phyloP scores from a whole-genome alignment of 495 filamentous ascomycete genomes.

The Penicillium daleae region DNA sequence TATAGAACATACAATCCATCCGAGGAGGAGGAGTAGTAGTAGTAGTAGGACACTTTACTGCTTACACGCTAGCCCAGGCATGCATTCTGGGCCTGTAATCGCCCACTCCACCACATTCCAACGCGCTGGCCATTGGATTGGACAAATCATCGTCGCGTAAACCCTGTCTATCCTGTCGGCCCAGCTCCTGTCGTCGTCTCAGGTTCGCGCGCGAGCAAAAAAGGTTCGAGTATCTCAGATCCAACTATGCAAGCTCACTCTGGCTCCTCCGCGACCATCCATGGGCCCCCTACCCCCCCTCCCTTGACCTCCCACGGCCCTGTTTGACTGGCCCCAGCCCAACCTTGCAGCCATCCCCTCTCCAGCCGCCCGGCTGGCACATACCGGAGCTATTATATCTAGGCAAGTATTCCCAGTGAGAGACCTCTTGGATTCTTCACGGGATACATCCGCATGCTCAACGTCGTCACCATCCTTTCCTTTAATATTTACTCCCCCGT shows the following conservation, averaged over 20 bases:
- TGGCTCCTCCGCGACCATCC: conserved; percentile 18
- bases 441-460: conserved; percentile 44
- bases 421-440: conserved; percentile 38
- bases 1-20: neutral
- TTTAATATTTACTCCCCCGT: neutral
- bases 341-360: conserved; percentile 28
- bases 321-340: conserved; percentile 24
- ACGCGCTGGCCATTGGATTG: neutral
- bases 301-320: conserved; percentile 10
- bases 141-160: conserved; percentile 1
- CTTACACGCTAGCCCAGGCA: conserved; percentile 9
- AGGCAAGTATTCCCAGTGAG: conserved; percentile 28
- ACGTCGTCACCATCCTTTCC: conserved; percentile 32
- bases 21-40: neutral
- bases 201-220: conserved; percentile 33
- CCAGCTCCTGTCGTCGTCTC: conserved; percentile 15
- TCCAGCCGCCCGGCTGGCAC: conserved; percentile 29
- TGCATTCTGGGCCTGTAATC: conserved; percentile 1
- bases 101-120: conserved; percentile 22
- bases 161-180: conserved; percentile 7
- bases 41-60: conserved; percentile 4
- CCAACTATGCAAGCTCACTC: conserved; percentile 35
- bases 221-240: conserved; percentile 34
- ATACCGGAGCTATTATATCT: conserved; percentile 38
- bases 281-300: neutral